Conservation (phyloP, 2,329 filamentous ascomycete species). For the Ceratocystis cubensis region DNA sequence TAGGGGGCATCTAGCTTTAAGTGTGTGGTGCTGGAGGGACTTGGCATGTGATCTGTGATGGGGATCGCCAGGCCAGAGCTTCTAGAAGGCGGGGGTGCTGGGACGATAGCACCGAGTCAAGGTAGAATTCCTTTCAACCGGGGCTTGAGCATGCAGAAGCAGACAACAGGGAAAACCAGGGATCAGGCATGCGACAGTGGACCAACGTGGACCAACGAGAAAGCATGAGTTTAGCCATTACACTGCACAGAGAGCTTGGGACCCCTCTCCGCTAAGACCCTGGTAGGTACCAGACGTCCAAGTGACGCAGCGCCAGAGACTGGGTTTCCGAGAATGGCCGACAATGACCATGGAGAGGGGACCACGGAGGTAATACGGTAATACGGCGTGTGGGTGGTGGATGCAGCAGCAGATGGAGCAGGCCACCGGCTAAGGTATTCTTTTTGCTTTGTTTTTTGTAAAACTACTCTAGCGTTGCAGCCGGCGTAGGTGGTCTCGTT, state of each 20-base stretch:
- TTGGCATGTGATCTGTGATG: conserved; percentile 16
- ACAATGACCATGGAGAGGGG: not conserved
- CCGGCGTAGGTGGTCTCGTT: not conserved
- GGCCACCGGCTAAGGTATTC: not conserved
- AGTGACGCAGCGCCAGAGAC: no score
- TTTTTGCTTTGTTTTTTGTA: not conserved
- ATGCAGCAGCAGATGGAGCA: no score
- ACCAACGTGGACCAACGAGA: not conserved
- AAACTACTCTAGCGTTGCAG: not conserved
- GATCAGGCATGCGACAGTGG: not conserved
- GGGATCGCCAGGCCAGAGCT: conserved; percentile 1
- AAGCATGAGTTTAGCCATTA: not conserved
- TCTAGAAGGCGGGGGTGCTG: not conserved
- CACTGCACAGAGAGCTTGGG: not conserved
- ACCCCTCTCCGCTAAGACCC: not conserved
- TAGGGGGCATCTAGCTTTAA: not conserved
- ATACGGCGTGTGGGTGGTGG: not conserved
- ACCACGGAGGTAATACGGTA: not conserved
- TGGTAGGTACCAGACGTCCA: not conserved
- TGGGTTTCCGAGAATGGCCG: conserved; percentile 21
- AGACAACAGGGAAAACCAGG: not conserved
- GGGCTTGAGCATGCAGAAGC: not conserved
- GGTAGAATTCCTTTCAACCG: not conserved
- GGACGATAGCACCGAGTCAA: not conserved
- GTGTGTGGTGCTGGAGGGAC: not conserved